Conservation (phyloP, 352 stramenopile genomes). For the Blastocystis sp. region DNA sequence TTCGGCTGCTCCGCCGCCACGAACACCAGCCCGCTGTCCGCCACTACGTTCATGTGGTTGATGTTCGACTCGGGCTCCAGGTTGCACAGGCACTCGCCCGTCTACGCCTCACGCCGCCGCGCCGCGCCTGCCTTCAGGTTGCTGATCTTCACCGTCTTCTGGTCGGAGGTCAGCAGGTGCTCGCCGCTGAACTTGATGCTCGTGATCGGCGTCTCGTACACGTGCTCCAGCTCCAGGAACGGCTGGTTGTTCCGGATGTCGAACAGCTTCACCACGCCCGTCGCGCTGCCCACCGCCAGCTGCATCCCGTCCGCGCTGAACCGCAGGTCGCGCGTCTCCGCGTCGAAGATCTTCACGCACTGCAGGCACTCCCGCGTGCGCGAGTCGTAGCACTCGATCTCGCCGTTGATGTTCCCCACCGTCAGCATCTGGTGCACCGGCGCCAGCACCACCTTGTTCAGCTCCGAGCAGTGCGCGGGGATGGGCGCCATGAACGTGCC, state of each 20-base stretch:
- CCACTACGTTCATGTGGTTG: slow-evolving; percentile 88
- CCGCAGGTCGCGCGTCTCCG: slow-evolving; percentile 34
- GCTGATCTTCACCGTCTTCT: slow-evolving; percentile 85
- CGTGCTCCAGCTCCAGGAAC: slow-evolving; percentile 90
- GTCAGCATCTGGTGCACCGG: slow-evolving; percentile 84
- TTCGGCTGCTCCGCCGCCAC: slow-evolving; percentile 92
- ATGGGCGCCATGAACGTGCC: slow-evolving; percentile 87
- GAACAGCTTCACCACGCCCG: slow-evolving; percentile 89
- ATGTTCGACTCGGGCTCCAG: slow-evolving; percentile 92
- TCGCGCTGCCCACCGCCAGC: slow-evolving; percentile 80
- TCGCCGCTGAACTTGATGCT: slow-evolving; percentile 82
- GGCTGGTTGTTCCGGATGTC: slow-evolving; percentile 90
- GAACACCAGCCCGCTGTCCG: slow-evolving; percentile 89
- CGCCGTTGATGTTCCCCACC: slow-evolving; percentile 74
- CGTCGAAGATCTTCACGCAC: slow-evolving; percentile 57
- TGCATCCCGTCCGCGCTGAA: slow-evolving; percentile 69
- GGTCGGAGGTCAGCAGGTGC: slow-evolving; percentile 81
- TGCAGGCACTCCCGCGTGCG: slow-evolving; percentile 33
- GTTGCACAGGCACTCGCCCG: slow-evolving; percentile 75
- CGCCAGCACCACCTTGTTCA: slow-evolving; percentile 85
- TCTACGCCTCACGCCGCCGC: slow-evolving; percentile 14
- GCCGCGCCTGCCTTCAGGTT: slow-evolving; percentile 73
- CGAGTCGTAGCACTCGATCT: slow-evolving; percentile 71
- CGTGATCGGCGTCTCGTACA: slow-evolving; percentile 89
- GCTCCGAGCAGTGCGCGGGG: slow-evolving; percentile 75